Percentiles rank a stretch among this genome's conserved stretches.
phyloP scores from a whole-genome alignment of 2,329 filamentous ascomycete species.

The Trichoderma sp. region DNA sequence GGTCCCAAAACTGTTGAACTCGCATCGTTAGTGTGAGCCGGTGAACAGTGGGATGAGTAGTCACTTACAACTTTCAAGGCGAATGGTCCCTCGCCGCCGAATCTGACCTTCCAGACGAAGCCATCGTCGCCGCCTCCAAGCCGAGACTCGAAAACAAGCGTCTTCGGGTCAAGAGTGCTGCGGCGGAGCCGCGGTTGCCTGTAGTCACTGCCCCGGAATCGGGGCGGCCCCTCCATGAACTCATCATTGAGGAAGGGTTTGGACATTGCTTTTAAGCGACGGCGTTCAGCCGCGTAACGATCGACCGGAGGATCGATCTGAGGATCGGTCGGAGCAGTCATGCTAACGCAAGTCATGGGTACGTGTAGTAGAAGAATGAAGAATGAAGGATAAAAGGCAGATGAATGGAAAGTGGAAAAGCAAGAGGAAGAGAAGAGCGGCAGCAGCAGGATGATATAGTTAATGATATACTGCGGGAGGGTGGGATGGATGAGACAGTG shows the following conservation, averaged over 20 bases:
- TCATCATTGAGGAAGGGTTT: background rate
- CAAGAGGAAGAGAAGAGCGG: background rate
- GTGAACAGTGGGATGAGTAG: background rate
- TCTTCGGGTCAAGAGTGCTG: background rate
- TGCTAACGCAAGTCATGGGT: background rate
- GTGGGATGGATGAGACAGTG: conserved; percentile 6
- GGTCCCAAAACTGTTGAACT: conserved; percentile 8
- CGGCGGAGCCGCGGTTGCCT: conserved; percentile 8
- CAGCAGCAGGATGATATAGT: background rate
- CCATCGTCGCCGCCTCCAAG: conserved; percentile 18
- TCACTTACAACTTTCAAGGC: conserved; percentile 17
- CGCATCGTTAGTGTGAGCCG: background rate
- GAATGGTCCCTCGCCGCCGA: conserved; percentile 5
- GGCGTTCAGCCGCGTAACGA: background rate
- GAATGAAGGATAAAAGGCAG: background rate
- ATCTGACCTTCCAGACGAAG: conserved; percentile 19
- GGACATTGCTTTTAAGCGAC: background rate
- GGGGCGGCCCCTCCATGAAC: background rate
- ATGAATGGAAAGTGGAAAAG: background rate
- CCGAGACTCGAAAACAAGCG: background rate
- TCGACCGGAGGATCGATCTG: background rate
- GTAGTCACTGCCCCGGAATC: background rate
- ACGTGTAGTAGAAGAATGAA: background rate
- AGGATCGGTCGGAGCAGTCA: background rate
- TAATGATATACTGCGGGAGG: background rate